Evolutionary conservation across 306 rosid genomes (phyloP).

Genomic region (Chamaecrista fasciculata): DNA sequence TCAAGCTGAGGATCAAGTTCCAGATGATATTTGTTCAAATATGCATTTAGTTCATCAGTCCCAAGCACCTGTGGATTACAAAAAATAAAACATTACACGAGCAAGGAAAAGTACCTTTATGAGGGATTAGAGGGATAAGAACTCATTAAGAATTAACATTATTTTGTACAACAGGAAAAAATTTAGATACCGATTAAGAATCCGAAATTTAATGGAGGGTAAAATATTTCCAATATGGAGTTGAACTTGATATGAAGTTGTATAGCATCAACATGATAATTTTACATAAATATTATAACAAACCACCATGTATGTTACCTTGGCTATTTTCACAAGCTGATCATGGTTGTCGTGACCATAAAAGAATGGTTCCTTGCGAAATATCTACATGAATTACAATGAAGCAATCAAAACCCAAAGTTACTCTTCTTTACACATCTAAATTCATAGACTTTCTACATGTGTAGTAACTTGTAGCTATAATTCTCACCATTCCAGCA

Average conservation of each 20-base stretch:
- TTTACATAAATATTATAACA: constrained; percentile 20
- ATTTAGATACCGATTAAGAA: constrained; percentile 1
- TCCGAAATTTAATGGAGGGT: background rate
- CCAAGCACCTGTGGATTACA: constrained; percentile 67
- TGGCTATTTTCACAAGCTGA: constrained; percentile 86
- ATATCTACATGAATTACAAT: constrained; percentile 53
- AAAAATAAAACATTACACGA: background rate
- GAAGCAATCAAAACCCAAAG: constrained; percentile 24
- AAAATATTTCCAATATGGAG: background rate
- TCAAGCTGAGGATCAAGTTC: constrained; percentile 93
- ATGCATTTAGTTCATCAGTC: constrained; percentile 81
- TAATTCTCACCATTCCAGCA: constrained; percentile 93
- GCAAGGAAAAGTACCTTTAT: background rate
- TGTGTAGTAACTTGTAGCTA: constrained; percentile 21
- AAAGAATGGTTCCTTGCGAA: constrained; percentile 98
- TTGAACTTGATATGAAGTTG: background rate
- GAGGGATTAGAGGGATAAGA: background rate
- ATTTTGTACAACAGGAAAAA: background rate
- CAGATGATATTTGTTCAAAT: constrained; percentile 67
- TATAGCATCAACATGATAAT: constrained; percentile 7
- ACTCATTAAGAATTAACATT: background rate
- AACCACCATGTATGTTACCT: constrained; percentile 48
- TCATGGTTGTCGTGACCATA: constrained; percentile 97
- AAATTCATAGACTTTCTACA: background rate
- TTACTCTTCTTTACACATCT: background rate